phyloP scores from a whole-genome alignment of 345 rosid species.

The Pistacia vera region DNA sequence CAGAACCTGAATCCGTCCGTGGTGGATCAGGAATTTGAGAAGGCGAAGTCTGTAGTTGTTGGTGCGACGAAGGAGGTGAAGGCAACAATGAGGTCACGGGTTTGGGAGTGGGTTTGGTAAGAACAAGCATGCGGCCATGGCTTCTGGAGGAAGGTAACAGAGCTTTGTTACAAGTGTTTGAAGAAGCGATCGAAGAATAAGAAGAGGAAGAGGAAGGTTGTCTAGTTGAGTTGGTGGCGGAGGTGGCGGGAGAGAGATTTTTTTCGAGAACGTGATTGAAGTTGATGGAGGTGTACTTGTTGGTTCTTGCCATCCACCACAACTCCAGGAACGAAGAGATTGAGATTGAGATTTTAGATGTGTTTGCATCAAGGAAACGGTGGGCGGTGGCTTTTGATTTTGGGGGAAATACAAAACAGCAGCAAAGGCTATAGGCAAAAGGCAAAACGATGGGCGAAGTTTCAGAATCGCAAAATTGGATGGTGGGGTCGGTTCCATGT shows the following conservation, averaged over 20 bases:
- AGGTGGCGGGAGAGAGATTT: constrained; percentile 29
- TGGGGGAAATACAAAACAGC: no score
- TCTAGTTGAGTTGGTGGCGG: constrained; percentile 21
- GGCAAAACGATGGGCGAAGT: not conserved
- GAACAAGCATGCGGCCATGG: constrained; percentile 90
- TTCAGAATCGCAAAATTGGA: not conserved
- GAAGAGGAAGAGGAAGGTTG: constrained; percentile 38
- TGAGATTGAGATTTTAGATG: not conserved
- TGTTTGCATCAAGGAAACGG: not conserved
- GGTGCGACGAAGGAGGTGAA: constrained; percentile 26
- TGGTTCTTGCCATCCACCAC: constrained; percentile 83
- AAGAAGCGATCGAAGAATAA: constrained; percentile 44
- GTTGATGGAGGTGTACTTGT: constrained; percentile 74
- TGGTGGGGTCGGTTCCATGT: constrained; percentile 1
- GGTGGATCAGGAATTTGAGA: constrained; percentile 27
- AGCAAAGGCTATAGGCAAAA: no score
- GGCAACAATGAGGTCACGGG: constrained; percentile 37
- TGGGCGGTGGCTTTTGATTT: no score
- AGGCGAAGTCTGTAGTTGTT: constrained; percentile 14
- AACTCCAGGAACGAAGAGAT: not conserved
- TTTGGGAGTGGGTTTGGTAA: constrained; percentile 68
- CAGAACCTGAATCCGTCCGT: constrained; percentile 29
- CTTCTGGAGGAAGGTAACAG: constrained; percentile 32
- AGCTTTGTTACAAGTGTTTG: constrained; percentile 16
- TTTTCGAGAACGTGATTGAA: constrained; percentile 75